A percentile compares a stretch with the other conserved stretches of the same genome.
phyloP scores from a whole-genome alignment of 2,329 filamentous ascomycete genomes.

The Endocalyx cinctus region DNA sequence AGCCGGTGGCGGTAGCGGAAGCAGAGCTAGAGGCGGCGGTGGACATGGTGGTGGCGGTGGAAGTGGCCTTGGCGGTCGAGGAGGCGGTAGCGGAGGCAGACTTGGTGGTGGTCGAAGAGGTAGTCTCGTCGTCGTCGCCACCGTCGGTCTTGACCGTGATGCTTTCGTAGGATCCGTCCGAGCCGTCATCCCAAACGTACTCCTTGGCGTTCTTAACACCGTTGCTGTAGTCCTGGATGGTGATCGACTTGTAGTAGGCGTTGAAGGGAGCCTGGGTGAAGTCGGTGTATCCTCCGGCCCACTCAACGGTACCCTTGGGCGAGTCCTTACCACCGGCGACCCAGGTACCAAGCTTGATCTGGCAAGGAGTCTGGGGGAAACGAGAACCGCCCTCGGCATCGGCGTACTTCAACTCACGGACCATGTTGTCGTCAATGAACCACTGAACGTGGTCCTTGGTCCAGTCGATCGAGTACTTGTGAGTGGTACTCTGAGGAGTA shows the following conservation, averaged over 20 bases:
- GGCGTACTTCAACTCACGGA: constrained; percentile 57
- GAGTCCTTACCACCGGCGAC: constrained; percentile 55
- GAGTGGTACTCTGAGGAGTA: constrained; percentile 48
- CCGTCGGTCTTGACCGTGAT: constrained; percentile 45
- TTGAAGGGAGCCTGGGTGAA: constrained; percentile 48
- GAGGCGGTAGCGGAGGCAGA: constrained; percentile 9
- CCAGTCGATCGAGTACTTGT: constrained; percentile 69
- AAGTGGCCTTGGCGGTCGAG: constrained; percentile 10
- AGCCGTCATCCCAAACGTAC: constrained; percentile 47
- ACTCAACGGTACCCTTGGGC: constrained; percentile 64
- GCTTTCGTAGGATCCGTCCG: constrained; percentile 44
- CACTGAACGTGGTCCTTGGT: constrained; percentile 59
- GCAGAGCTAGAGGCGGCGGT: constrained; percentile 10
- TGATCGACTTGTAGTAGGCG: constrained; percentile 54
- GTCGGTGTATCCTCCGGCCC: constrained; percentile 59
- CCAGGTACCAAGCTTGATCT: constrained; percentile 67
- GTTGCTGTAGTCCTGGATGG: constrained; percentile 51
- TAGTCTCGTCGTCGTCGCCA: constrained; percentile 15
- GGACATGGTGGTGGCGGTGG: constrained; percentile 3
- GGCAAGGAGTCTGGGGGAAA: constrained; percentile 71
- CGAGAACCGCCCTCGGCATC: constrained; percentile 54
- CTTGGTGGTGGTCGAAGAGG: constrained; percentile 14
- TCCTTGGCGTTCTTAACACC: constrained; percentile 42
- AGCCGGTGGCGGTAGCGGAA: constrained; percentile 17
- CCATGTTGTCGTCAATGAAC: constrained; percentile 56